phyloP scores from a whole-genome alignment of 371 early-diverging fungal genomes.

The Nosema muscidifuracis region DNA sequence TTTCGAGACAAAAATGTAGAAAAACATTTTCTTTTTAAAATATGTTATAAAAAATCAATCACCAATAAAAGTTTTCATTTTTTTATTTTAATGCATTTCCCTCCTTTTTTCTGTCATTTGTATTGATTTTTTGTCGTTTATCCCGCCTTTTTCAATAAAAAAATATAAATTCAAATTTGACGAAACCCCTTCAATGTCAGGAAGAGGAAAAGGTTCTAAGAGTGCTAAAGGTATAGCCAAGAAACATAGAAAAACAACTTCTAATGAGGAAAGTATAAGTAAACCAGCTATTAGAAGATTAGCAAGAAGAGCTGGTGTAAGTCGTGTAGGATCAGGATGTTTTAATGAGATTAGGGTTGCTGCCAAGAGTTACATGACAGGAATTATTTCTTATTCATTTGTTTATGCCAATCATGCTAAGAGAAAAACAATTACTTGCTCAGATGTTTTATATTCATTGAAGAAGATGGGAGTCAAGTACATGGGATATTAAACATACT shows the following conservation, averaged over 20 bases:
- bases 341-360: slow-evolving; percentile 94
- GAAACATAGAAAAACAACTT: slow-evolving; percentile 76
- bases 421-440: slow-evolving; percentile 92
- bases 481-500: slow-evolving; percentile 63
- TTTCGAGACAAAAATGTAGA: too few species aligned
- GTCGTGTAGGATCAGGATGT: slow-evolving; percentile 96
- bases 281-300: slow-evolving; percentile 99
- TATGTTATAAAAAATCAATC: too few species aligned
- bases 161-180: not conserved
- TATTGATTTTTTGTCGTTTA: too few species aligned
- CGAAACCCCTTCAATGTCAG: not conserved
- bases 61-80: too few species aligned
- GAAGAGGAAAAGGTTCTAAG: slow-evolving; percentile 64
- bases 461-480: slow-evolving; percentile 86
- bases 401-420: slow-evolving; percentile 98
- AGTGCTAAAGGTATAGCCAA: slow-evolving; percentile 90
- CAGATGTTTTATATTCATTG: slow-evolving; percentile 86
- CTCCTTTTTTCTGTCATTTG: not conserved
- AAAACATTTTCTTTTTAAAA: too few species aligned
- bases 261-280: slow-evolving; percentile 71
- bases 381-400: slow-evolving; percentile 89
- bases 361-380: slow-evolving; percentile 89
- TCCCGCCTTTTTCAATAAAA: slow-evolving; percentile 4
- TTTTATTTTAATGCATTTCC: not conserved
- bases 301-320: slow-evolving; percentile 99